Percentiles rank a stretch among this genome's conserved stretches.
Conservation (phyloP, 2,329 filamentous ascomycete species). For the Emericellopsis cladophorae region DNA sequence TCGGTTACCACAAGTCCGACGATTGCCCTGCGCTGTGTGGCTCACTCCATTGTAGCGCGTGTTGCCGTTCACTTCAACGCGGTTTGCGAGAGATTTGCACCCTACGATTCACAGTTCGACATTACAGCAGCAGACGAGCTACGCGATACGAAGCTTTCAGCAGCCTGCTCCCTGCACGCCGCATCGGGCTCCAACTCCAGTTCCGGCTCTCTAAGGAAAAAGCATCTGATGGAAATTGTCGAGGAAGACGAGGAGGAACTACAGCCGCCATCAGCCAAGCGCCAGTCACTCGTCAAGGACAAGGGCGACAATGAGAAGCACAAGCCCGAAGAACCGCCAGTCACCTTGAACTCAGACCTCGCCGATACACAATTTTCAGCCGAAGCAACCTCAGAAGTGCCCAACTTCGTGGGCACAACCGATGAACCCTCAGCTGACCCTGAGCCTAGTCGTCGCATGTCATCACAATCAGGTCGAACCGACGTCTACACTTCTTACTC, state of each 20-base stretch:
- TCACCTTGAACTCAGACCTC: conserved; percentile 38
- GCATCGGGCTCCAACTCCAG: conserved; percentile 78
- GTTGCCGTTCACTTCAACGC: conserved; percentile 62
- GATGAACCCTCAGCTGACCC: conserved; percentile 10
- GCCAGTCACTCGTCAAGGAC: conserved; percentile 42
- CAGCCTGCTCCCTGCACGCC: conserved; percentile 80
- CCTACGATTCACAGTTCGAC: conserved; percentile 75
- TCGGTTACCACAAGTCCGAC: conserved; percentile 25
- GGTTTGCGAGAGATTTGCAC: conserved; percentile 61
- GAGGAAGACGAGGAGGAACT: conserved; percentile 77
- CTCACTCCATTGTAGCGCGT: conserved; percentile 45
- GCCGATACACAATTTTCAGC: conserved; percentile 35
- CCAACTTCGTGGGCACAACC: conserved; percentile 32
- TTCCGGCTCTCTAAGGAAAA: conserved; percentile 65
- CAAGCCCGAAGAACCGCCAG: conserved; percentile 11
- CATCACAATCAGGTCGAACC: conserved; percentile 37
- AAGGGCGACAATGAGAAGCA: conserved; percentile 13
- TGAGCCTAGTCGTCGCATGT: conserved; percentile 30
- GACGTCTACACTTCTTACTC: conserved; percentile 37
- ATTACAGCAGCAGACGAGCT: conserved; percentile 66
- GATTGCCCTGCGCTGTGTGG: neutral
- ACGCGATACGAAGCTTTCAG: conserved; percentile 76
- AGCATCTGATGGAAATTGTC: conserved; percentile 81
- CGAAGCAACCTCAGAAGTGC: conserved; percentile 33
- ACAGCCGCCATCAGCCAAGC: conserved; percentile 36